A percentile compares a stretch with the other conserved stretches of the same genome.
Evolutionary conservation across 306 rosid species (phyloP).

Genomic region (Prunus armeniaca): DNA sequence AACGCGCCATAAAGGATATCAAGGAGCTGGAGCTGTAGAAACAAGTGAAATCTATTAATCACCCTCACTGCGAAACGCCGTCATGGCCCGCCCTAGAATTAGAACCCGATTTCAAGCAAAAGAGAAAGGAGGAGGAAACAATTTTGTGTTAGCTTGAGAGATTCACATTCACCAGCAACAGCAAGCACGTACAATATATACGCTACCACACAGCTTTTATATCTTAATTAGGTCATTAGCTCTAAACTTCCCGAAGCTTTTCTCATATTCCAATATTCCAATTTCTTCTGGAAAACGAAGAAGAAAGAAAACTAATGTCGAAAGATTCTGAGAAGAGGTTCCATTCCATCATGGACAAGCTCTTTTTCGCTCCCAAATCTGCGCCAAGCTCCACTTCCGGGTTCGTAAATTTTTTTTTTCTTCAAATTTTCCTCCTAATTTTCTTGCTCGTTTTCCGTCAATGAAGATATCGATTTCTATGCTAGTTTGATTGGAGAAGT

Average conservation of each 20-base stretch:
- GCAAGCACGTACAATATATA: no score
- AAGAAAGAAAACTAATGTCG: conserved; percentile 35
- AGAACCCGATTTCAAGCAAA: no score
- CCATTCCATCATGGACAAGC: conserved; percentile 79
- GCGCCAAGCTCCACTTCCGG: conserved; percentile 47
- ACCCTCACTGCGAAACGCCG: no score
- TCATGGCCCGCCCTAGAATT: no score
- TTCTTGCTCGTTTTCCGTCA: not conserved
- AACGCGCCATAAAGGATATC: no score
- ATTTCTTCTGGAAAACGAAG: not conserved
- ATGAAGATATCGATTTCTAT: not conserved
- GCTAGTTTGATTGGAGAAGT: not conserved
- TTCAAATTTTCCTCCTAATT: not conserved
- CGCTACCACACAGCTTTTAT: not conserved
- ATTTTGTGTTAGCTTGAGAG: no score
- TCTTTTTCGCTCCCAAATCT: conserved; percentile 61
- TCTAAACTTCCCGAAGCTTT: not conserved
- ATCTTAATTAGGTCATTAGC: not conserved
- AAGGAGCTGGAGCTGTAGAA: no score
- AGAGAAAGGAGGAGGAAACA: no score
- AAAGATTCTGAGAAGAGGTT: conserved; percentile 81
- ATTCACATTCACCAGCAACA: no score
- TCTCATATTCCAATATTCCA: not conserved
- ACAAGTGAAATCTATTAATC: no score
- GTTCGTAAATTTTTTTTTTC: conserved; percentile 19